phyloP scores from a whole-genome alignment of 2,329 filamentous ascomycete genomes.

The Fusarium sp. region DNA sequence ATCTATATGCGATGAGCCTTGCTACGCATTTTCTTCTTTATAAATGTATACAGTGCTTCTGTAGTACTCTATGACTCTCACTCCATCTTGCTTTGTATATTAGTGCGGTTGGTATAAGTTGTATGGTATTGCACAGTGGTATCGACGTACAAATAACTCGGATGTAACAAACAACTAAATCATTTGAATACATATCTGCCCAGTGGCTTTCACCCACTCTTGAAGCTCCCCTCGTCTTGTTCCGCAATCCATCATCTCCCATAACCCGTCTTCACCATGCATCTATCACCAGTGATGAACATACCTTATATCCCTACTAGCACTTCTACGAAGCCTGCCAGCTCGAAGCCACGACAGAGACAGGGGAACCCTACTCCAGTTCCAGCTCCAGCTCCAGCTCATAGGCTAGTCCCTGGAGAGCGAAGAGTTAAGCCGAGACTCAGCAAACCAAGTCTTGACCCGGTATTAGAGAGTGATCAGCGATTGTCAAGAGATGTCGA shows the following conservation, averaged over 20 bases:
- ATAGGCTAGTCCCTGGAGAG: constrained; percentile 31
- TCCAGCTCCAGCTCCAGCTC: background rate
- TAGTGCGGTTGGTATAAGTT: background rate
- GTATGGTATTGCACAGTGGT: background rate
- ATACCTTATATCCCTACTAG: constrained; percentile 18
- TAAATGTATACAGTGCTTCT: constrained; percentile 23
- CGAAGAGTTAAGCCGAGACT: constrained; percentile 38
- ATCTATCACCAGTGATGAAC: constrained; percentile 33
- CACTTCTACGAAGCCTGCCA: constrained; percentile 3
- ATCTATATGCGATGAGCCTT: background rate
- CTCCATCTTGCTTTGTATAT: background rate
- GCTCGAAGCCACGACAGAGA: constrained; percentile 19
- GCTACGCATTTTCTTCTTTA: background rate
- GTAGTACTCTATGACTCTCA: background rate
- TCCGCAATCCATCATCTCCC: background rate
- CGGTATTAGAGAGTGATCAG: constrained; percentile 51
- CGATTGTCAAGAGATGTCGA: constrained; percentile 35
- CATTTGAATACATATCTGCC: background rate
- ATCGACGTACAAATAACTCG: constrained; percentile 1
- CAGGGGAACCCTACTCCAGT: constrained; percentile 6
- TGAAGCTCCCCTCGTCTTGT: background rate
- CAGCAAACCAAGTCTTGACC: constrained; percentile 46
- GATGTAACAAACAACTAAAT: constrained; percentile 5
- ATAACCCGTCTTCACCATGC: constrained; percentile 8
- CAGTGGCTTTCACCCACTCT: background rate